These are phyloP conservation scores for Halocafeteria seosinensis DNA, from an alignment of 108 stramenopile species.

Conservation along the genomic window DNA sequence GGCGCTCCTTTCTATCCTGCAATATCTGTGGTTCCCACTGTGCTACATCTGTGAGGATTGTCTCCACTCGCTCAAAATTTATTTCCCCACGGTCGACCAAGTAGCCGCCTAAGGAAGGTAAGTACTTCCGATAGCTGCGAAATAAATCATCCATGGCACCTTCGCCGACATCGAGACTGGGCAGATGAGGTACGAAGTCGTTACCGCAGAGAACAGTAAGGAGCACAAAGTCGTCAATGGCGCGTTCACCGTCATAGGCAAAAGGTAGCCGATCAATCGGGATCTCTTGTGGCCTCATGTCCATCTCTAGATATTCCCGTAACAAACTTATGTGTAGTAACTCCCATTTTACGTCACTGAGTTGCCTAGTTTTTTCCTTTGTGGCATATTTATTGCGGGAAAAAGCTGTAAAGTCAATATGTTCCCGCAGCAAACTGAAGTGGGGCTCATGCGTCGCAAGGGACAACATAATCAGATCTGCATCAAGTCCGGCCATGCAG, in stretches of 20 bases:
- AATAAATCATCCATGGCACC: slow-evolving; percentile 73
- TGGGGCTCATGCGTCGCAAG: slow-evolving; percentile 86
- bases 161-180: slow-evolving; percentile 74
- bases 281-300: slow-evolving; percentile 34
- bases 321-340: slow-evolving; percentile 80
- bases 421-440: slow-evolving; percentile 82
- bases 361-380: slow-evolving; percentile 55
- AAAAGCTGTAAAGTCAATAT: slow-evolving; percentile 70
- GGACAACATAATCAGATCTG: slow-evolving; percentile 92
- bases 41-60: slow-evolving; percentile 1
- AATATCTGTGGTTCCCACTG: slow-evolving; percentile 14
- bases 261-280: background rate
- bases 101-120: slow-evolving; percentile 15
- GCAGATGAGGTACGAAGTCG: slow-evolving; percentile 91
- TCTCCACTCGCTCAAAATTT: slow-evolving; percentile 13
- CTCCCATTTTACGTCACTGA: slow-evolving; percentile 84
- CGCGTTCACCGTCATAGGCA: slow-evolving; percentile 47
- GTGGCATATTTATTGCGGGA: slow-evolving; percentile 7
- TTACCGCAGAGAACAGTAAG: slow-evolving; percentile 94
- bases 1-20: background rate
- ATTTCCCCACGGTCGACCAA: slow-evolving; percentile 8
- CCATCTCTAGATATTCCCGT: slow-evolving; percentile 76
- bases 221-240: slow-evolving; percentile 93
- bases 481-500: slow-evolving; percentile 89
- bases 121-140: slow-evolving; percentile 43